A percentile compares a stretch with the other conserved stretches of the same genome.
These are phyloP conservation scores for Ceriops decandra DNA, from an alignment of 345 rosid species.

Conservation along the genomic window DNA sequence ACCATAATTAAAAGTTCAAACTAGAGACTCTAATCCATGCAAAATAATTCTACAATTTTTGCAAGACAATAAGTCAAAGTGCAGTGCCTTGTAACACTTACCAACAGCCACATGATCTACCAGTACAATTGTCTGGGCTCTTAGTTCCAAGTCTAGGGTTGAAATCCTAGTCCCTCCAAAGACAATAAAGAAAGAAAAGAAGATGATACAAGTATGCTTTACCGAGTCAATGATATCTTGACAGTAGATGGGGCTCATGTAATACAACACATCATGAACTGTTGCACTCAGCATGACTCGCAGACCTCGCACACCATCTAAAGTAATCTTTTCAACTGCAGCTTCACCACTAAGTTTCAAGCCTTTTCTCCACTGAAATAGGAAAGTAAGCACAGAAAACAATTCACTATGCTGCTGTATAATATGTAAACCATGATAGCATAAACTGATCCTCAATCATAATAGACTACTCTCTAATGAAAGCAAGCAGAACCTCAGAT, in stretches of 20 bases:
- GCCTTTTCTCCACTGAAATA: slow-evolving; percentile 90
- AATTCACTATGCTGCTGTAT: neutral
- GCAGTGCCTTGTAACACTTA: too few relatives aligned
- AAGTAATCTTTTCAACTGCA: slow-evolving; percentile 87
- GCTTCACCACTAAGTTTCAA: slow-evolving; percentile 94
- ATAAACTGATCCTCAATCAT: neutral
- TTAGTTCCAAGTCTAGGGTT: slow-evolving; percentile 2
- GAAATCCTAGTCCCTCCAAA: neutral
- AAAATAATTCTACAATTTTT: too few relatives aligned
- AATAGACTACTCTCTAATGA: too few relatives aligned
- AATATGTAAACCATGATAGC: neutral
- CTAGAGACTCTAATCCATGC: neutral
- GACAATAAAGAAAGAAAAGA: neutral
- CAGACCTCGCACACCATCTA: slow-evolving; percentile 90
- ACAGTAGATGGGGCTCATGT: slow-evolving; percentile 93
- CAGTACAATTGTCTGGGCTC: neutral
- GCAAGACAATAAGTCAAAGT: too few relatives aligned
- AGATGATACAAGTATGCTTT: slow-evolving; percentile 19
- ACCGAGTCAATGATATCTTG: slow-evolving; percentile 91
- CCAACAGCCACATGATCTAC: neutral
- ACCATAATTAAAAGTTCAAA: neutral
- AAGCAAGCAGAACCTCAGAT: too few relatives aligned
- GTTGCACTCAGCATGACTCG: slow-evolving; percentile 90
- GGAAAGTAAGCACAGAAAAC: neutral
- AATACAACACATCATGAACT: slow-evolving; percentile 90